phyloP scores from a whole-genome alignment of 2,329 filamentous ascomycete species.

The Cytospora mali region DNA sequence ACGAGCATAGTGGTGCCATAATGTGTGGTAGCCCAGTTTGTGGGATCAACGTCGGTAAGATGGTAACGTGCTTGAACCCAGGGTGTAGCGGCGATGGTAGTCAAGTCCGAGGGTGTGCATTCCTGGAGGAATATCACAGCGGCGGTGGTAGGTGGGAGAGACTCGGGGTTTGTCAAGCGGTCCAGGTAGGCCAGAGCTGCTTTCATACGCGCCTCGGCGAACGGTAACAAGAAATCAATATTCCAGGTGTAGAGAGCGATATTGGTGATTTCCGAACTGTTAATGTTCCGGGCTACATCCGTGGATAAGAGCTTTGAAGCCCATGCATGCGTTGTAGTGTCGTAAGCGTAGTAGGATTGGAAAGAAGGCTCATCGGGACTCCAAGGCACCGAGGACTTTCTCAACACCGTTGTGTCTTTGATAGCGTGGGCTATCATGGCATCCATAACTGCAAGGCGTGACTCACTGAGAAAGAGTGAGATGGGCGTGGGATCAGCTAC shows the following conservation, averaged over 20 bases:
- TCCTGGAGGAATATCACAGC: conserved; percentile 56
- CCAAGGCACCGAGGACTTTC: conserved; percentile 29
- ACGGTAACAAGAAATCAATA: conserved; percentile 42
- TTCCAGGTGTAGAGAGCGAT: conserved; percentile 41
- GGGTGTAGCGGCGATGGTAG: conserved; percentile 43
- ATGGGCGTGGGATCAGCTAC: too few species aligned
- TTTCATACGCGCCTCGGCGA: conserved; percentile 38
- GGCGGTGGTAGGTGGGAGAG: conserved; percentile 30
- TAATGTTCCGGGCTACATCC: conserved; percentile 7
- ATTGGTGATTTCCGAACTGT: conserved; percentile 27
- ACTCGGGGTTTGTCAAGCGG: conserved; percentile 17
- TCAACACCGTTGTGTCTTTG: conserved; percentile 11
- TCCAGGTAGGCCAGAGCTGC: conserved; percentile 38
- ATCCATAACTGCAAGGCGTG: conserved; percentile 12
- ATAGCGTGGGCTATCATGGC: conserved; percentile 16
- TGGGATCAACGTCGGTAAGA: conserved; percentile 48
- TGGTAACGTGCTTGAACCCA: conserved; percentile 54
- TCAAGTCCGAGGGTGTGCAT: conserved; percentile 50
- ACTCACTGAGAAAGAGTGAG: too few species aligned
- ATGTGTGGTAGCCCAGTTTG: conserved; percentile 46
- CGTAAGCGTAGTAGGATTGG: conserved; percentile 32
- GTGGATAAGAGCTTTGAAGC: conserved; percentile 10
- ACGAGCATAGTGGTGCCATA: conserved; percentile 59
- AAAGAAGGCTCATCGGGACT: conserved; percentile 25
- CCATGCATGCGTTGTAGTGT: conserved; percentile 21